Percentiles rank a stretch among this genome's conserved stretches.
Conservation (phyloP, 805 yeast species). For the Naumovozyma castellii region DNA sequence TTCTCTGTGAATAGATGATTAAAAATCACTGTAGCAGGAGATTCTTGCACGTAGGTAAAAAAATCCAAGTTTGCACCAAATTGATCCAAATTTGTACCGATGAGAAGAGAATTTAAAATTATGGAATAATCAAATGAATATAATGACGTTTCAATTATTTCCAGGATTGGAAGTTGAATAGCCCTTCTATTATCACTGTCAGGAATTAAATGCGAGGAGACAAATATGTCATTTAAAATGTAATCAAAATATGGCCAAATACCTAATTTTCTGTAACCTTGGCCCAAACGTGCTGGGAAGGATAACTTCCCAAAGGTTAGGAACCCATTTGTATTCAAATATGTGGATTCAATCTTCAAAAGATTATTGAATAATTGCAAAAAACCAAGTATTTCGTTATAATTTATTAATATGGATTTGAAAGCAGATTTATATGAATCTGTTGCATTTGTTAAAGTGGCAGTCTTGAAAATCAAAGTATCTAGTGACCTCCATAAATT, state of each 20-base stretch:
- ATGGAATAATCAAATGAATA: constrained; percentile 44
- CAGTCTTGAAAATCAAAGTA: constrained; percentile 48
- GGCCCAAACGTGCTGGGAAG: constrained; percentile 59
- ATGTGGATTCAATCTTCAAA: constrained; percentile 24
- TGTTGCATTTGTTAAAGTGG: constrained; percentile 16
- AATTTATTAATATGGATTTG: constrained; percentile 38
- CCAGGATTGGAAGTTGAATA: constrained; percentile 47
- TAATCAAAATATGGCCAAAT: constrained; percentile 75
- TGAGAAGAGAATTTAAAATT: constrained; percentile 43
- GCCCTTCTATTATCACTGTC: constrained; percentile 29
- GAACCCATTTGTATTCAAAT: constrained; percentile 14
- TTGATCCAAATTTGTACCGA: constrained; percentile 41
- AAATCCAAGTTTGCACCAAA: constrained; percentile 39
- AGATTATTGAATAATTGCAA: constrained; percentile 42
- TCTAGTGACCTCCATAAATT: constrained; percentile 65
- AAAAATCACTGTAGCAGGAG: constrained; percentile 60
- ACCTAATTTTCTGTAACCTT: constrained; percentile 51
- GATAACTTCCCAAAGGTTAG: constrained; percentile 38
- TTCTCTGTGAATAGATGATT: constrained; percentile 53
- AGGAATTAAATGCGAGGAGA: constrained; percentile 34
- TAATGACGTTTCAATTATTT: constrained; percentile 41
- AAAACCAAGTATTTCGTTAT: constrained; percentile 55
- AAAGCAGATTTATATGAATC: constrained; percentile 38
- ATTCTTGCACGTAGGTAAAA: constrained; percentile 45
- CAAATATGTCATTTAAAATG: constrained; percentile 56